These are phyloP conservation scores for Boletus reticuloceps DNA, from an alignment of 768 basidiomycete species.

Conservation along the genomic window DNA sequence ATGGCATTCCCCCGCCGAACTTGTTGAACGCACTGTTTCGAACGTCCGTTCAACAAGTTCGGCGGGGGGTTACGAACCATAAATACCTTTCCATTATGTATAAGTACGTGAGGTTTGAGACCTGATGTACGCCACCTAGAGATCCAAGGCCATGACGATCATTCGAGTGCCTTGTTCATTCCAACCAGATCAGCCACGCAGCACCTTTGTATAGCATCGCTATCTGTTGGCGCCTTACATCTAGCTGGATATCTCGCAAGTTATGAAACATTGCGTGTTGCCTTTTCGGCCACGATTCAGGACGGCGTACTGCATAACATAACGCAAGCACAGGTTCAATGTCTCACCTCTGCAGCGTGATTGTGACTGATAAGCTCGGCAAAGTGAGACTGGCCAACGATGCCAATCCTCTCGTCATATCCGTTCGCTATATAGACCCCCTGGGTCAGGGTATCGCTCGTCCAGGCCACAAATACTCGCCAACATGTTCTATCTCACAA, in stretches of 20 bases:
- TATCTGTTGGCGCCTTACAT: not conserved
- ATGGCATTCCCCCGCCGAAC: slow-evolving; percentile 78
- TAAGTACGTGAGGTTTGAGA: slow-evolving; percentile 5
- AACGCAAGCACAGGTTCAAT: not conserved
- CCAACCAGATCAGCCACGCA: slow-evolving; percentile 61
- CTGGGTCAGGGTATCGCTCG: not conserved
- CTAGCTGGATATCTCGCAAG: not conserved
- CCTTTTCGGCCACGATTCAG: not conserved
- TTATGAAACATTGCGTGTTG: not conserved
- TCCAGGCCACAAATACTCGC: not conserved
- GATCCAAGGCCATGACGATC: slow-evolving; percentile 45
- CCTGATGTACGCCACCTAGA: slow-evolving; percentile 36
- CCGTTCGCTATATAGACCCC: not conserved
- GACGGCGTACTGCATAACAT: not conserved
- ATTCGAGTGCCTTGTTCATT: slow-evolving; percentile 64
- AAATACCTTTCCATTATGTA: slow-evolving; percentile 5
- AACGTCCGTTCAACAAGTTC: too few relatives aligned
- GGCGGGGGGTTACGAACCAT: slow-evolving; percentile 83
- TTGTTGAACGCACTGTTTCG: slow-evolving; percentile 75
- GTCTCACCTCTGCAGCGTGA: slow-evolving; percentile 5
- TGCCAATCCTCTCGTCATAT: not conserved
- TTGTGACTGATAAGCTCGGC: not conserved
- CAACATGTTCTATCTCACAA: slow-evolving; percentile 5
- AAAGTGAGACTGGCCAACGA: slow-evolving; percentile 10
- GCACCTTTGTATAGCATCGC: slow-evolving; percentile 7